Evolutionary conservation across 176 grass and related monocot genomes (phyloP).

Genomic region (Phoenix roebelenii): DNA sequence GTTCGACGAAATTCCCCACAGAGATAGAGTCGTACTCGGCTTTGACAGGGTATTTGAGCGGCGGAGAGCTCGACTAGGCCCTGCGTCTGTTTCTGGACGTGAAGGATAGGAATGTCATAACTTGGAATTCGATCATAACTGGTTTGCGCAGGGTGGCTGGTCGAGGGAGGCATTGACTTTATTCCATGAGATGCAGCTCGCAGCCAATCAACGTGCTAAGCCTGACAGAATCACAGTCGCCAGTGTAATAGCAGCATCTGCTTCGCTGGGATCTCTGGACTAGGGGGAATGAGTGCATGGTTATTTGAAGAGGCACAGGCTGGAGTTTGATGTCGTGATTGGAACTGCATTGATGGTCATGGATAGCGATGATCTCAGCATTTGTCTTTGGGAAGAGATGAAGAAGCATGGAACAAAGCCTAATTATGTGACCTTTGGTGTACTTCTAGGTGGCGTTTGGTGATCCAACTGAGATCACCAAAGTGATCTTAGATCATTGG

Average conservation of each 20-base stretch:
- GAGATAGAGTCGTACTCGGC: conserved; percentile 12
- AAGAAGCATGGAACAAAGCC: neutral
- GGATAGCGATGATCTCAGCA: conserved; percentile 15
- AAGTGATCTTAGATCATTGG: too few relatives aligned
- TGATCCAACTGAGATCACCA: too few relatives aligned
- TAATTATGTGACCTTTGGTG: conserved; percentile 15
- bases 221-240: conserved; percentile 5
- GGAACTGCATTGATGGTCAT: conserved; percentile 12
- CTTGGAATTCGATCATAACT: conserved; percentile 16
- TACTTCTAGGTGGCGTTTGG: neutral
- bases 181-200: conserved; percentile 14
- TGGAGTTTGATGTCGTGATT: conserved; percentile 13
- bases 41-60: neutral
- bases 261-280: conserved; percentile 12
- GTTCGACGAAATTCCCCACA: conserved; percentile 6
- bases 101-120: conserved; percentile 11
- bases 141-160: conserved; percentile 6
- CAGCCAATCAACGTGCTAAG: neutral
- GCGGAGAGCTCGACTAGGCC: conserved; percentile 3
- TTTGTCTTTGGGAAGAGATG: conserved; percentile 8
- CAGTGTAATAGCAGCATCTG: conserved; percentile 3
- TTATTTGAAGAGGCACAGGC: conserved; percentile 1
- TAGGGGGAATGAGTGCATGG: conserved; percentile 6
- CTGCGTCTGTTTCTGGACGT: conserved; percentile 1
- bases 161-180: conserved; percentile 2